Base-by-base conservation (phyloP, 257 asterid genomes). In the Nyctanthes arbortristis region DNA sequence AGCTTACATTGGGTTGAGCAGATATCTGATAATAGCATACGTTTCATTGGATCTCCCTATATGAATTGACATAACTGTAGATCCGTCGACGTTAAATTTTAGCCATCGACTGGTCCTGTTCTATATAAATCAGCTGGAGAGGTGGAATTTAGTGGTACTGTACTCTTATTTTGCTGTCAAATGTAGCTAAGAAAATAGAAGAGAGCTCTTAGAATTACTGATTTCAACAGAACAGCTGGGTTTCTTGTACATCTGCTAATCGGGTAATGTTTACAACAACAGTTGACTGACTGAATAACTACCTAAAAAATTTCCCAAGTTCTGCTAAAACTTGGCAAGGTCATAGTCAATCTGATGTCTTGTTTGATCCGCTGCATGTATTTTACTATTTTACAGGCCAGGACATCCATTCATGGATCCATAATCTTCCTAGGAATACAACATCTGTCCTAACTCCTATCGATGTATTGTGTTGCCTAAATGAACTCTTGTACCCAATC, bases 401-500 rank as follows among this genome's bases (percentile, higher is more conserved):
- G n/a, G n/a, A n/a, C n/a, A n/a, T n/a, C n/a, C n/a, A n/a, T n/a
- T n/a, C n/a, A n/a, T n/a, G n/a, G n/a, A n/a, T n/a, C n/a, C n/a
- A n/a, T n/a, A n/a, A n/a, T n/a, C n/a, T n/a, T n/a, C n/a, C n/a
- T n/a, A n/a, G n/a, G n/a, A n/a, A n/a, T n/a, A n/a, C n/a, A n/a
- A n/a, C n/a, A n/a, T n/a, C n/a, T n/a, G 47, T 52, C 30, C 29
- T 52, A 8, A n/a, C n/a, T n/a, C n/a, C n/a, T n/a, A n/a, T n/a
- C n/a, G n/a, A n/a, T 52, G n/a, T 40, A 39, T 29, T 60, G 18
- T 62, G 6, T 10, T 68, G 11, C 22, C 75, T 68, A 83, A 56
- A 89, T 61, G 66, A 91, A 81, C 79, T 90, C 97, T 62, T 85
- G 78, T 4, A 86, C 92, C 71, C 82, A 74, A 28, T 82, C 83